Evolutionary conservation across 139 green algal species (phyloP).

Genomic region (Dunaliella primolecta): DNA sequence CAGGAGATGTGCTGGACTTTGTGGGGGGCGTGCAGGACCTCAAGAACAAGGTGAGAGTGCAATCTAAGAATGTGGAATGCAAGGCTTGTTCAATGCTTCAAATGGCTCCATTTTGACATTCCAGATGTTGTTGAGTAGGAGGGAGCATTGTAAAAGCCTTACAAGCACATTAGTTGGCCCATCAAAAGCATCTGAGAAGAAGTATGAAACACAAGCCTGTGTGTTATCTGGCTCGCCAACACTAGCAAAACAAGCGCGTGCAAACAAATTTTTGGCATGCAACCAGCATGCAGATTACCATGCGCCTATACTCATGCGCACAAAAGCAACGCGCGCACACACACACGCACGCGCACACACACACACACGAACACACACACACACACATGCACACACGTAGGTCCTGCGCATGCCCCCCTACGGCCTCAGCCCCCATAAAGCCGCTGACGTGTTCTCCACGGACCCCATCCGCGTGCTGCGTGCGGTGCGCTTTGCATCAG

Average conservation of each 20-base stretch:
- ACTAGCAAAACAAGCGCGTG: too few species aligned
- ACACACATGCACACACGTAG: not conserved
- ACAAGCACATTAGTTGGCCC: too few species aligned
- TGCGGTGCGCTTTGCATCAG: conserved; percentile 51
- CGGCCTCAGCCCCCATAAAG: not conserved
- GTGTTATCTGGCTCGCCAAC: too few species aligned
- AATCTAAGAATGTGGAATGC: not conserved
- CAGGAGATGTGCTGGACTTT: conserved; percentile 44
- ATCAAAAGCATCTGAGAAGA: too few species aligned
- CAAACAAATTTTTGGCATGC: too few species aligned
- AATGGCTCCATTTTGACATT: not conserved
- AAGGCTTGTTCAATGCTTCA: not conserved
- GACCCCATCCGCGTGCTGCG: conserved; percentile 87
- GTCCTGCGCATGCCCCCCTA: not conserved
- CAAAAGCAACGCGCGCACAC: not conserved
- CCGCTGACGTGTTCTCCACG: conserved; percentile 11
- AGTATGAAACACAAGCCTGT: too few species aligned
- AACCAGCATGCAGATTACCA: conserved; percentile 6
- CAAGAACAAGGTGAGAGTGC: not conserved
- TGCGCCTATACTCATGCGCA: not conserved
- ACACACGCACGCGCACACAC: not conserved
- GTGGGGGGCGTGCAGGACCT: conserved; percentile 39
- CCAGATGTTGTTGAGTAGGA: not conserved
- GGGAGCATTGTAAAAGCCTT: not conserved
- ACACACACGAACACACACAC: not conserved